These are phyloP conservation scores for Funneliformis geosporum DNA, from an alignment of 192 early-diverging fungal genomes.

Conservation along the genomic window DNA sequence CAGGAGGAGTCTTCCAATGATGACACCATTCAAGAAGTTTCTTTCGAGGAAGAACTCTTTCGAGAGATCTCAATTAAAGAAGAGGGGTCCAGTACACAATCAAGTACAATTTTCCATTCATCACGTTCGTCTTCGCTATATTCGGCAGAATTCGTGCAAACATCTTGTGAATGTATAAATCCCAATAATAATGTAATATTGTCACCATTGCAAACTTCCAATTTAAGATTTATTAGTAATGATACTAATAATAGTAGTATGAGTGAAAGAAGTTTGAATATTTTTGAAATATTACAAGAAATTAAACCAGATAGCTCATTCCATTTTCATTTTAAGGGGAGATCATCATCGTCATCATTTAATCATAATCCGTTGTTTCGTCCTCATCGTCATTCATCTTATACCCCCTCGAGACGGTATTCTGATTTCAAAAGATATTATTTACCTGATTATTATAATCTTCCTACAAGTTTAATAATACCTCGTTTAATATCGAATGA, in stretches of 20 bases:
- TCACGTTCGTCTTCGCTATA: neutral
- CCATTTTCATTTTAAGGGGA: neutral
- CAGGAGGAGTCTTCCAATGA: no score
- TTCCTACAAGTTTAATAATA: no score
- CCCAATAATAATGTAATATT: neutral
- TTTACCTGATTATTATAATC: no score
- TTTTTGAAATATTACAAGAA: neutral
- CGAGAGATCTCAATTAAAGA: no score
- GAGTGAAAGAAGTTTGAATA: neutral
- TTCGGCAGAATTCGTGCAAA: neutral
- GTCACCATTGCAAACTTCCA: neutral
- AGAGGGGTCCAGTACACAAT: no score
- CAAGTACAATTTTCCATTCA: no score
- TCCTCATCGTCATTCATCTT: neutral
- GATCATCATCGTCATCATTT: neutral
- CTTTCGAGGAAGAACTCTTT: no score
- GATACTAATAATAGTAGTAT: neutral
- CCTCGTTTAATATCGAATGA: no score
- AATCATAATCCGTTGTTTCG: neutral
- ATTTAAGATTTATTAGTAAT: no score
- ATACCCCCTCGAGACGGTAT: neutral
- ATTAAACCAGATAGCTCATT: neutral
- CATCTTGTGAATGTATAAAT: neutral
- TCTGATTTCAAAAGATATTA: neutral
- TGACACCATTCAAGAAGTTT: no score